phyloP scores from a whole-genome alignment of 1,284 basidiomycete species.

The Rhodotorula sp. region DNA sequence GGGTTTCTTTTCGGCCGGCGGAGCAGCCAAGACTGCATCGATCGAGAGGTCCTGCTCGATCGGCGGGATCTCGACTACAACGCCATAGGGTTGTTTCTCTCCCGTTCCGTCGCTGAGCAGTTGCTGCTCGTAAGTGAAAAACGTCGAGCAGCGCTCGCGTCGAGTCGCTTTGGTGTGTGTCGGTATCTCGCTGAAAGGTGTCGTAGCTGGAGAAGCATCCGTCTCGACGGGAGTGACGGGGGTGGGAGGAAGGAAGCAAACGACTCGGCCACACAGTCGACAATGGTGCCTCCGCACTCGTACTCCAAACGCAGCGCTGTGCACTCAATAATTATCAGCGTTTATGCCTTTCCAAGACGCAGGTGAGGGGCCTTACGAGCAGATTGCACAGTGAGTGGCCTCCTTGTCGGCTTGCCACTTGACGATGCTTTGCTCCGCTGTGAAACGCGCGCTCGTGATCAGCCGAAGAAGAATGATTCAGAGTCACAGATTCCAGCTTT shows the following conservation, averaged over 20 bases:
- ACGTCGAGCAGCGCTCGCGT: slow-evolving; percentile 49
- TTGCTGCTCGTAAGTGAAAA: slow-evolving; percentile 43
- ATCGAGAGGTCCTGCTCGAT: slow-evolving; percentile 33
- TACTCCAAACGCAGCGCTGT: slow-evolving; percentile 75
- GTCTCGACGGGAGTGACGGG: slow-evolving; percentile 36
- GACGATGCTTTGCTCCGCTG: slow-evolving; percentile 85
- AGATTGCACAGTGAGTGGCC: slow-evolving; percentile 78
- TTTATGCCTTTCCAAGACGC: background rate
- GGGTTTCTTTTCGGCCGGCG: slow-evolving; percentile 5
- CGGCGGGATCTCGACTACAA: slow-evolving; percentile 36
- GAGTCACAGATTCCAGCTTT: background rate
- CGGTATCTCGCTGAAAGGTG: background rate
- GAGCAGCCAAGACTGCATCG: slow-evolving; percentile 4
- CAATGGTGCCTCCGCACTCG: slow-evolving; percentile 97
- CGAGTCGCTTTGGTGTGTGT: slow-evolving; percentile 5
- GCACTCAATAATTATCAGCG: no score
- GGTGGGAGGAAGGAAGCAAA: slow-evolving; percentile 81
- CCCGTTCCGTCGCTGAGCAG: slow-evolving; percentile 2
- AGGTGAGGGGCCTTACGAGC: slow-evolving; percentile 61
- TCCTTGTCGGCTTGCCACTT: slow-evolving; percentile 87
- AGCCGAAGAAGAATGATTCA: background rate
- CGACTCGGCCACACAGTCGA: slow-evolving; percentile 85
- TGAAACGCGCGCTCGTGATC: background rate
- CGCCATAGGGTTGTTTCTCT: slow-evolving; percentile 19
- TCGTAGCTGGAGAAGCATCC: slow-evolving; percentile 47